Evolutionary conservation across 2,329 filamentous ascomycete species (phyloP).

Genomic region (Pestalotiopsis sp.): DNA sequence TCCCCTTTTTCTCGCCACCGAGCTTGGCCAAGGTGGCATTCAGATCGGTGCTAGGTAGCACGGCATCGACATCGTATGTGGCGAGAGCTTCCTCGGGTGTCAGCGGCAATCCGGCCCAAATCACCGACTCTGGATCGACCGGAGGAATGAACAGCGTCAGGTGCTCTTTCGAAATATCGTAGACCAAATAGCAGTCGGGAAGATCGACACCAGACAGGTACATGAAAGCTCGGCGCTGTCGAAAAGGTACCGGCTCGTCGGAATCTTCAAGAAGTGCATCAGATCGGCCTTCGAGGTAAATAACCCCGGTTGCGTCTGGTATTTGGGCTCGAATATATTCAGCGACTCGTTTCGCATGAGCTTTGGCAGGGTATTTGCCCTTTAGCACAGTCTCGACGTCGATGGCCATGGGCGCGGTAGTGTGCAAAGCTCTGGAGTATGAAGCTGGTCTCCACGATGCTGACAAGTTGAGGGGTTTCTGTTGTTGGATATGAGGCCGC

Average conservation of each 20-base stretch:
- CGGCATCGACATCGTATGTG: constrained; percentile 81
- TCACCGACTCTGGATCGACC: constrained; percentile 82
- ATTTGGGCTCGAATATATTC: constrained; percentile 72
- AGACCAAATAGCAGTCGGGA: constrained; percentile 78
- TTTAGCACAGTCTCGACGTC: constrained; percentile 56
- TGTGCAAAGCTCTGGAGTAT: background rate
- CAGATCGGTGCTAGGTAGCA: constrained; percentile 72
- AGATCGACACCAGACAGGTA: constrained; percentile 87
- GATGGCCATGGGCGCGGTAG: constrained; percentile 21
- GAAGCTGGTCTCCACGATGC: background rate
- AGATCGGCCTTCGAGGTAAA: constrained; percentile 88
- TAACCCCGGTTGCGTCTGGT: constrained; percentile 67
- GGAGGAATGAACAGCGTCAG: constrained; percentile 91
- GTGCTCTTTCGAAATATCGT: constrained; percentile 74
- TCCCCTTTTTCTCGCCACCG: constrained; percentile 35
- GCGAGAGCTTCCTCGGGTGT: constrained; percentile 73
- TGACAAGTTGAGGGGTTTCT: background rate
- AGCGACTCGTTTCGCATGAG: constrained; percentile 82
- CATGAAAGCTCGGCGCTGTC: constrained; percentile 91
- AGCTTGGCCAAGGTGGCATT: constrained; percentile 69
- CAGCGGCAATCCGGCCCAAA: constrained; percentile 90
- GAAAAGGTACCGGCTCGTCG: constrained; percentile 79
- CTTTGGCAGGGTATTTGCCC: constrained; percentile 80
- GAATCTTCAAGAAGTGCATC: constrained; percentile 86
- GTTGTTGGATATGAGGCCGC: background rate